These are phyloP conservation scores for Pelargonium cotyledonis DNA, from an alignment of 441 rosid species.

Conservation along the genomic window DNA sequence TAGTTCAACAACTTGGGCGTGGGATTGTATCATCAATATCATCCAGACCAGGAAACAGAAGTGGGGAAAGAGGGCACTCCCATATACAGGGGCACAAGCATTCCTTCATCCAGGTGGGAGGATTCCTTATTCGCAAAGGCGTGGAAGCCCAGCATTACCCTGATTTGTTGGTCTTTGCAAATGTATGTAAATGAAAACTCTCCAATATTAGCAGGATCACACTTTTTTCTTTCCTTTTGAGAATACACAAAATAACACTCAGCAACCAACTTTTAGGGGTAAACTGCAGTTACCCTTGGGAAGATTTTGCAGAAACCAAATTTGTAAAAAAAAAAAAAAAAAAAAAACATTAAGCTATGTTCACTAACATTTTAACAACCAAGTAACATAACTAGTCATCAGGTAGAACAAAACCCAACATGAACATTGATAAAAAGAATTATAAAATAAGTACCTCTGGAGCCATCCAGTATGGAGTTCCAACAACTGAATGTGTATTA, in stretches of 20 bases:
- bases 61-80: neutral
- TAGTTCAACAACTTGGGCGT: neutral
- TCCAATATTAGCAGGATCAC: neutral
- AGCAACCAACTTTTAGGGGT: no score
- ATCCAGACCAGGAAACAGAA: neutral
- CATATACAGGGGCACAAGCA: neutral
- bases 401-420: neutral
- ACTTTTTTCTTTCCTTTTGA: no score
- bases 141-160: neutral
- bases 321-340: neutral
- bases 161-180: neutral
- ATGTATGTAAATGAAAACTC: neutral
- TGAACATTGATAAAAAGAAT: constrained; percentile 1
- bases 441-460: constrained; percentile 60
- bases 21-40: constrained; percentile 5
- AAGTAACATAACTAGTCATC: neutral
- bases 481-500: constrained; percentile 98
- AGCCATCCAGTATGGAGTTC: constrained; percentile 99
- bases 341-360: neutral
- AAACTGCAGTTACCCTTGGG: no score
- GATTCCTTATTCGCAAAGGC: neutral
- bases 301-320: neutral
- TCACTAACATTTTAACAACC: neutral
- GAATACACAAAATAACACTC: no score
- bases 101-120: neutral